phyloP scores from a whole-genome alignment of 192 early-diverging fungal genomes.

The Entomortierella parvispora region DNA sequence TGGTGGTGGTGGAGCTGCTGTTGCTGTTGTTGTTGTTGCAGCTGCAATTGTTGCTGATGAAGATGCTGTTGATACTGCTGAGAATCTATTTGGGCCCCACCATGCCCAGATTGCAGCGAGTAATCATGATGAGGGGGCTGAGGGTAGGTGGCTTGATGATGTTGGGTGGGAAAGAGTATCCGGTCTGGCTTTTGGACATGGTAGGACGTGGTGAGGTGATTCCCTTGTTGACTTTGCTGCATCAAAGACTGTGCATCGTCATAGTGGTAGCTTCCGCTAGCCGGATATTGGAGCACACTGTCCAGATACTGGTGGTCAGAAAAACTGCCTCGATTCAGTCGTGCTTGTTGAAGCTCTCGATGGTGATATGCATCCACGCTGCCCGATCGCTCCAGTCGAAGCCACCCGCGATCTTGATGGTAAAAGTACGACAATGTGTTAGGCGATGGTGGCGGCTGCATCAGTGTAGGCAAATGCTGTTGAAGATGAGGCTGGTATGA shows the following conservation, averaged over 20 bases:
- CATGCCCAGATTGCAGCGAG: conserved; percentile 13
- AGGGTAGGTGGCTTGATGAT: conserved; percentile 18
- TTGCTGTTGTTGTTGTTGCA: conserved; percentile 21
- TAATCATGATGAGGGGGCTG: conserved; percentile 25
- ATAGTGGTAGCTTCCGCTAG: conserved; percentile 9
- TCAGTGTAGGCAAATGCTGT: conserved; percentile 55
- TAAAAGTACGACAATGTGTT: conserved; percentile 62
- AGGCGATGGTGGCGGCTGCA: conserved; percentile 66
- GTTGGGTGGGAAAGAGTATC: conserved; percentile 14
- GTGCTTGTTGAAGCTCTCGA: conserved; percentile 39
- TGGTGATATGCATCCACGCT: conserved; percentile 52
- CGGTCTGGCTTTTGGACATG: conserved; percentile 25
- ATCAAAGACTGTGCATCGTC: conserved; percentile 33
- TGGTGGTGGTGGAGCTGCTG: background rate
- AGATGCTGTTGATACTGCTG: conserved; percentile 11
- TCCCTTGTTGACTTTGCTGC: conserved; percentile 26
- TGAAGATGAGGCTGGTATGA: conserved; percentile 26
- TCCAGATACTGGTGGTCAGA: conserved; percentile 50
- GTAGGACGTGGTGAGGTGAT: conserved; percentile 14
- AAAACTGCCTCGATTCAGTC: conserved; percentile 40
- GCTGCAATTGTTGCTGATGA: conserved; percentile 13
- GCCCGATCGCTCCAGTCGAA: conserved; percentile 47
- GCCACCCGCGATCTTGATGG: conserved; percentile 55
- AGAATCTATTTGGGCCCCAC: conserved; percentile 8
- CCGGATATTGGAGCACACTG: conserved; percentile 22